These are phyloP conservation scores for Chlorella sp. DNA, from an alignment of 139 green algal species.

Conservation along the genomic window DNA sequence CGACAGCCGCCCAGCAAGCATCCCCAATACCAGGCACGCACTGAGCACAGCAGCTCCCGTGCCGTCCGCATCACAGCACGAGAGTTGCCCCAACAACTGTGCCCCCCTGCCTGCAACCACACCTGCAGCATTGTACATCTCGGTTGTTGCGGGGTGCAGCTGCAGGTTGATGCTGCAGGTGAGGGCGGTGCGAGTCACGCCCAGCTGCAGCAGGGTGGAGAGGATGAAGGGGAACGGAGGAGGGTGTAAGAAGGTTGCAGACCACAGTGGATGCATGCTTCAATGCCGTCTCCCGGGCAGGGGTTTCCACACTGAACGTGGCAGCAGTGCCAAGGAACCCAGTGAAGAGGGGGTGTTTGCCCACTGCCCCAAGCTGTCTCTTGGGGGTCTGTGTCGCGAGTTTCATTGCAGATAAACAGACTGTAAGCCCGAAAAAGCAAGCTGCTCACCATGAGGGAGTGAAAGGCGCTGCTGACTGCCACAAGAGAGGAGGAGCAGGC, in stretches of 20 bases:
- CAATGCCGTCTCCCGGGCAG: not conserved
- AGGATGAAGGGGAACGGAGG: not conserved
- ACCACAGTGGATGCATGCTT: not conserved
- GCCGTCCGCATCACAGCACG: no score
- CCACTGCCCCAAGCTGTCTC: no score
- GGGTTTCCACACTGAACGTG: not conserved
- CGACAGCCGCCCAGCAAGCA: not conserved
- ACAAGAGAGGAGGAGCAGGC: constrained; percentile 87
- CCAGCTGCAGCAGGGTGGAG: constrained; percentile 15
- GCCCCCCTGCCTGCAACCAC: not conserved
- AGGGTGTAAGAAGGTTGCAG: no score
- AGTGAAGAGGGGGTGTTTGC: not conserved
- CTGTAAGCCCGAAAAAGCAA: constrained; percentile 60
- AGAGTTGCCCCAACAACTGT: not conserved
- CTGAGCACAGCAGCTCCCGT: no score
- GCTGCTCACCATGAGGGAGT: constrained; percentile 38
- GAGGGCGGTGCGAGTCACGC: constrained; percentile 35
- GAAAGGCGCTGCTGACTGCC: constrained; percentile 53
- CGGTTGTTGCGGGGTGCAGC: constrained; percentile 43
- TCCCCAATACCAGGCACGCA: not conserved
- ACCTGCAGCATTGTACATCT: constrained; percentile 42
- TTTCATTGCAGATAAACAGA: no score
- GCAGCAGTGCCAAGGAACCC: not conserved
- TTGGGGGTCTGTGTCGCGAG: no score
- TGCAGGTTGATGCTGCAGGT: constrained; percentile 47